phyloP scores from a whole-genome alignment of 2,329 filamentous ascomycete genomes.

The Fusarium circinatum region DNA sequence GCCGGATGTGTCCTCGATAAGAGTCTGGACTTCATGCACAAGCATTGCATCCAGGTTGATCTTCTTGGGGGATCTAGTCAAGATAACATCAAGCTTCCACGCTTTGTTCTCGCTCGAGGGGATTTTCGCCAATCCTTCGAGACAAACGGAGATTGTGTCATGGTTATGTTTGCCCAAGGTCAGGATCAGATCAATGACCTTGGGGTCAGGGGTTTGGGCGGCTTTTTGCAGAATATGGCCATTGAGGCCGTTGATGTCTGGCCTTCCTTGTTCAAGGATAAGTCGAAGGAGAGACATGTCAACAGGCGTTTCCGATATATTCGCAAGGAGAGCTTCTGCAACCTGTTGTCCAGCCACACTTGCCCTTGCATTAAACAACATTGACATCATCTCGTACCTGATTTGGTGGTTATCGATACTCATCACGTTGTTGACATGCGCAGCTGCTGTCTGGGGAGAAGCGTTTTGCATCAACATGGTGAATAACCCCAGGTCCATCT shows the following conservation, averaged over 20 bases:
- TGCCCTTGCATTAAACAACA: slow-evolving; percentile 59
- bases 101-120: slow-evolving; percentile 59
- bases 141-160: slow-evolving; percentile 55
- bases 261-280: slow-evolving; percentile 61
- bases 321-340: slow-evolving; percentile 54
- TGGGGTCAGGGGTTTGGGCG: slow-evolving; percentile 56
- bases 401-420: slow-evolving; percentile 53
- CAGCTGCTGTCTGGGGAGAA: slow-evolving; percentile 58
- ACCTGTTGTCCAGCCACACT: slow-evolving; percentile 55
- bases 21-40: slow-evolving; percentile 60
- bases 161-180: slow-evolving; percentile 57
- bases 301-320: slow-evolving; percentile 56
- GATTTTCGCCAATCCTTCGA: slow-evolving; percentile 56
- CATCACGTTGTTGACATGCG: slow-evolving; percentile 61
- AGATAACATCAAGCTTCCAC: slow-evolving; percentile 60
- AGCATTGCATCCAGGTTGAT: slow-evolving; percentile 58
- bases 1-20: slow-evolving; percentile 52
- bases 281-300: slow-evolving; percentile 62
- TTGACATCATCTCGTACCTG: slow-evolving; percentile 58
- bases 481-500: slow-evolving; percentile 59
- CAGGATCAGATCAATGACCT: slow-evolving; percentile 60
- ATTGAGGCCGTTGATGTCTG: slow-evolving; percentile 62
- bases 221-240: slow-evolving; percentile 57
- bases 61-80: slow-evolving; percentile 56
- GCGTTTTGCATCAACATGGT: slow-evolving; percentile 58